Base-by-base conservation (phyloP, 306 rosid species). In the Quercus agrifolia region DNA sequence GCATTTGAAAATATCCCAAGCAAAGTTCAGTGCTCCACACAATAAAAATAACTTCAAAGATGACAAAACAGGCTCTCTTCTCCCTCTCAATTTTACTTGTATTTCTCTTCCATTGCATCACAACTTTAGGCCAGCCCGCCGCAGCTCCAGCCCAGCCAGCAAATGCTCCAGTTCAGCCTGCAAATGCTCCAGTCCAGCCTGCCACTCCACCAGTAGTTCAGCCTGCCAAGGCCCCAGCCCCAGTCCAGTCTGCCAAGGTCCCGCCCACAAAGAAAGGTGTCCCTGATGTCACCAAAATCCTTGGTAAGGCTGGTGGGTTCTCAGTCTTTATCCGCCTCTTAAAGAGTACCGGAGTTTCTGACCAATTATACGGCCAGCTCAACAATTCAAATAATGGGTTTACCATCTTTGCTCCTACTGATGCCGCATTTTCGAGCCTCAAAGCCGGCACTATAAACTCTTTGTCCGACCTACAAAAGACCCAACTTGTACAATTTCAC, bases 341-440 rank as follows among this genome's bases (percentile, higher is more conserved):
- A 28, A 86, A 89, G 52, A 84, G 86, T 46, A 92, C 94, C 1
- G 90, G 89, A 67, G 76, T 88, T 1, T 46, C 85, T 5, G 82
- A 79, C 46, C 97, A 88, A 70, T 83, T 92, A 9, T 78, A 71
- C 64, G 86, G 87, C 1, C 91, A 88, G 80, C 91, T 92, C 58
- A 81, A 86, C 41, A 71, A 83, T 35, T 84, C 93, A 23, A 33
- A 89, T 25, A 80, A 84, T 1, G 86, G 92, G 15, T 41, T 92
- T 66, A 90, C 97, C 73, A 71, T 92, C 12, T 85, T 92, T 4
- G 87, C 94, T 13, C 97, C 94, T 0, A 83, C 86, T 6, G 94
- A 92, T 79, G 25, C 73, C 14, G 82, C 88, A 11, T 92, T 92
- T 80, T 87, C 94, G 0, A 85, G 80, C 41, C 89, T 92, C 56